Conservation (phyloP, 169 alveolate genomes). For the Theileria parva region DNA sequence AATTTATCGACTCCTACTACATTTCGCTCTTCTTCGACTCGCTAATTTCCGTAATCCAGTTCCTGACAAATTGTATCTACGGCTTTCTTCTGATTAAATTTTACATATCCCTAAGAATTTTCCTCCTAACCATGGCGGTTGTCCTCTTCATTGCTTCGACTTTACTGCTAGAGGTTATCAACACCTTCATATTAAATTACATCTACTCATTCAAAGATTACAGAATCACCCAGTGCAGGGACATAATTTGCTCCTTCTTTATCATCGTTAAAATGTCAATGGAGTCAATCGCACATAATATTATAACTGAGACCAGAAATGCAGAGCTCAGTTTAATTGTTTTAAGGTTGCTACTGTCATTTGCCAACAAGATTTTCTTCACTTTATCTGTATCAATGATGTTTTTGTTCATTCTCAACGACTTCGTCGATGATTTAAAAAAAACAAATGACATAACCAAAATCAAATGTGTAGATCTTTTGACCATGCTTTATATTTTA, state of each 20-base stretch:
- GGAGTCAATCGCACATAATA: constrained; percentile 47
- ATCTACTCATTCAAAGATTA: constrained; percentile 15
- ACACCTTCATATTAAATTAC: constrained; percentile 23
- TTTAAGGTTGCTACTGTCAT: constrained; percentile 12
- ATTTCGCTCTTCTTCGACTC: constrained; percentile 40
- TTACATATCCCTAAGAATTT: neutral
- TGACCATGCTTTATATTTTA: constrained; percentile 39
- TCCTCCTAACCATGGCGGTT: neutral
- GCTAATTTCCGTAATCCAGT: constrained; percentile 19
- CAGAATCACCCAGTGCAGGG: constrained; percentile 26
- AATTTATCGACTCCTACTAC: constrained; percentile 31
- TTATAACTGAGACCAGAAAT: constrained; percentile 29
- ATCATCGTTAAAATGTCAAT: constrained; percentile 22
- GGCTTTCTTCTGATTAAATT: constrained; percentile 2
- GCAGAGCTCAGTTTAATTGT: constrained; percentile 44
- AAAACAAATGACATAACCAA: neutral
- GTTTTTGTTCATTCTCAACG: constrained; percentile 19
- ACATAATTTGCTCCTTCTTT: constrained; percentile 21
- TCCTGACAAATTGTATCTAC: constrained; percentile 7
- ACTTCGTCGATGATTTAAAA: constrained; percentile 22
- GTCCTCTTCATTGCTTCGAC: neutral
- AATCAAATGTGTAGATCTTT: constrained; percentile 13
- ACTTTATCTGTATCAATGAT: constrained; percentile 13
- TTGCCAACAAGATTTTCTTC: constrained; percentile 25
- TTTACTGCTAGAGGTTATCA: constrained; percentile 21